Percentiles rank a stretch among this genome's conserved stretches.
These are phyloP conservation scores for Aspergillus homomorphus DNA, from an alignment of 495 filamentous ascomycete genomes.

Conservation along the genomic window DNA sequence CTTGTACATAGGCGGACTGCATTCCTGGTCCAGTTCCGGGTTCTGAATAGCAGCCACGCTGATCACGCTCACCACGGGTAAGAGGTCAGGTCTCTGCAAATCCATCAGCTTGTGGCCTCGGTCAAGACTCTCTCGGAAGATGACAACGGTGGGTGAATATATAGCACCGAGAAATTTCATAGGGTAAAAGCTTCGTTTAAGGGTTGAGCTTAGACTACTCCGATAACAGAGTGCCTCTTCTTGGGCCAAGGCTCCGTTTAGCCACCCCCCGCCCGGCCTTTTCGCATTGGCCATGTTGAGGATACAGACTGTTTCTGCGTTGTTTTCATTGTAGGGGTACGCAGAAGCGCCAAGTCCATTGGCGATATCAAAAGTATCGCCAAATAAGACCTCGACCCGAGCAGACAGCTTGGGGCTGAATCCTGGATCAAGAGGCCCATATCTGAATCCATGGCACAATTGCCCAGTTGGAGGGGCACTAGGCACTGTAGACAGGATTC, in stretches of 20 bases:
- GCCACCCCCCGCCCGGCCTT: conserved; percentile 55
- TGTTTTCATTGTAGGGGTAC: background rate
- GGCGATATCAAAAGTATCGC: conserved; percentile 52
- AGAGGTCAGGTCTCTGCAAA: conserved; percentile 19
- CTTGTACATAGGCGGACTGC: conserved; percentile 26
- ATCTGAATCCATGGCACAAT: conserved; percentile 14
- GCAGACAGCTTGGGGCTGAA: conserved; percentile 27
- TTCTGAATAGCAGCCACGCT: conserved; percentile 54
- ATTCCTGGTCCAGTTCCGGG: conserved; percentile 37
- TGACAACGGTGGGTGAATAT: conserved; percentile 57
- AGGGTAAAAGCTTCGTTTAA: conserved; percentile 56
- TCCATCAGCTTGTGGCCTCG: conserved; percentile 44
- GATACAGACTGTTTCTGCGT: conserved; percentile 45
- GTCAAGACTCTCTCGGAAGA: conserved; percentile 47
- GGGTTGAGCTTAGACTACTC: conserved; percentile 52
- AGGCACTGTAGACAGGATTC: conserved; percentile 23
- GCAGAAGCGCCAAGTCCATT: conserved; percentile 31
- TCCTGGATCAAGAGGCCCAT: conserved; percentile 14
- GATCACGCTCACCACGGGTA: conserved; percentile 56
- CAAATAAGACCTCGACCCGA: conserved; percentile 37
- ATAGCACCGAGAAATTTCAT: conserved; percentile 49
- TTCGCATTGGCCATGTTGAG: conserved; percentile 60
- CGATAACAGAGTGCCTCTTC: conserved; percentile 67
- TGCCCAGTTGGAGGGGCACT: conserved; percentile 23
- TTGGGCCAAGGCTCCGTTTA: conserved; percentile 53